Base-by-base conservation (phyloP, 2,329 filamentous ascomycete species). In the Colletotrichum lupini region DNA sequence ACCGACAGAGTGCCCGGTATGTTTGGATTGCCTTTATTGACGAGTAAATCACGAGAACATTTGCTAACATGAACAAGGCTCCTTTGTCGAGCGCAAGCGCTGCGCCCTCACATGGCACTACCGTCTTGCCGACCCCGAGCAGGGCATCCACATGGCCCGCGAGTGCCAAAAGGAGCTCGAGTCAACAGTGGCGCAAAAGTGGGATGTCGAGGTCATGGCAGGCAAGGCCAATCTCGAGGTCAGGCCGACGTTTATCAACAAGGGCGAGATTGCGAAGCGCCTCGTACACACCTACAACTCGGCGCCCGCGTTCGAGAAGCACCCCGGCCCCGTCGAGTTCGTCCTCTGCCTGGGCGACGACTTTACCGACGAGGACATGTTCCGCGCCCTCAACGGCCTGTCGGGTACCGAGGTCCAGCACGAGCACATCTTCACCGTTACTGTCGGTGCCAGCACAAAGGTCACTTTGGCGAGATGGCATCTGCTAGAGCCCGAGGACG, bases 91-190 rank as follows among this genome's bases (percentile, higher is more conserved):
- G 83, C 91, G 93, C 73, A 99, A 99, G 84, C 93, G 95, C 75
- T 97, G 97, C 76, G 95, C 97, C 5, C 85, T 98, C 61, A 98
- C 97, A 3, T 98, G 97, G 97, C 97, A 99, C 81, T 99, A 98
- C 83, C 94, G 97, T 53, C 91, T 94, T 32, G 95, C 95, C 1
- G 95, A 98, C 79, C 95, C 94, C 1, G 94, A 97, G 77, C 94
- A 94, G 75, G 96, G 95, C 22, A 84, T 91, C 0, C 93, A 94
- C 83, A 93, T 96, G 85, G 92, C 95, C 5, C 89, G 88, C 28
- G 92, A 95, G 80, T 97, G 95, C 79, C 92, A 95, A 76, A 93
- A 93, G 81, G 91, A 95, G 76, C 89, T 99, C 19, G 93, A 97
- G 80, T 86, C 88, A 5, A 94, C 91, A 0, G 93, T 98, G 0